phyloP scores from a whole-genome alignment of 1,139 yeast genomes.

The Zygosaccharomyces sapae region DNA sequence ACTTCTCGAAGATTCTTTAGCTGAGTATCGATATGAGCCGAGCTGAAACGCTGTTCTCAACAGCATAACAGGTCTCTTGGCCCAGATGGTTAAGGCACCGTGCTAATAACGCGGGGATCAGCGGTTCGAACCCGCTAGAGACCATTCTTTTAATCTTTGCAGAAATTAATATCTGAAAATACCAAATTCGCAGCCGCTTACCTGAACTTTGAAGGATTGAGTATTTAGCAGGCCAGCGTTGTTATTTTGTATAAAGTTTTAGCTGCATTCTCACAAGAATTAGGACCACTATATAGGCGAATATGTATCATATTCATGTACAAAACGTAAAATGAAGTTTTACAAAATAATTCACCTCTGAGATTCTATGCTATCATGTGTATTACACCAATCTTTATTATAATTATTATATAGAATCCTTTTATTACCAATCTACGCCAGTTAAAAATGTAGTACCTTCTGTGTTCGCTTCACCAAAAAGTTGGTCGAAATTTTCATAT shows the following conservation, averaged over 20 bases:
- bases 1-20: neutral
- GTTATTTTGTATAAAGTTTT: too few species aligned
- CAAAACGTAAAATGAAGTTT: neutral
- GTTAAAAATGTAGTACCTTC: constrained; percentile 18
- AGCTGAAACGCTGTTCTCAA: too few species aligned
- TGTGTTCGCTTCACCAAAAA: constrained; percentile 14
- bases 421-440: constrained; percentile 27
- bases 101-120: constrained; percentile 36
- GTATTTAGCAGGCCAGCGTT: too few species aligned
- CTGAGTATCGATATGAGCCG: too few species aligned
- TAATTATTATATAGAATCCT: neutral
- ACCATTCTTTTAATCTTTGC: constrained; percentile 5
- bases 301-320: too few species aligned
- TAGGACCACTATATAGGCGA: too few species aligned
- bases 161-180: too few species aligned
- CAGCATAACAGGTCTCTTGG: constrained; percentile 25
- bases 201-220: too few species aligned
- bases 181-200: too few species aligned
- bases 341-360: too few species aligned
- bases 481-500: constrained; percentile 45
- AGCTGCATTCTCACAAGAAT: too few species aligned
- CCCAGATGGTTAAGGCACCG: constrained; percentile 37
- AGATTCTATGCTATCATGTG: neutral
- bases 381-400: neutral
- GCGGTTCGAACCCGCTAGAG: constrained; percentile 37